These are phyloP conservation scores for Phytopythium litorale DNA, from an alignment of 352 stramenopile genomes.

Conservation along the genomic window DNA sequence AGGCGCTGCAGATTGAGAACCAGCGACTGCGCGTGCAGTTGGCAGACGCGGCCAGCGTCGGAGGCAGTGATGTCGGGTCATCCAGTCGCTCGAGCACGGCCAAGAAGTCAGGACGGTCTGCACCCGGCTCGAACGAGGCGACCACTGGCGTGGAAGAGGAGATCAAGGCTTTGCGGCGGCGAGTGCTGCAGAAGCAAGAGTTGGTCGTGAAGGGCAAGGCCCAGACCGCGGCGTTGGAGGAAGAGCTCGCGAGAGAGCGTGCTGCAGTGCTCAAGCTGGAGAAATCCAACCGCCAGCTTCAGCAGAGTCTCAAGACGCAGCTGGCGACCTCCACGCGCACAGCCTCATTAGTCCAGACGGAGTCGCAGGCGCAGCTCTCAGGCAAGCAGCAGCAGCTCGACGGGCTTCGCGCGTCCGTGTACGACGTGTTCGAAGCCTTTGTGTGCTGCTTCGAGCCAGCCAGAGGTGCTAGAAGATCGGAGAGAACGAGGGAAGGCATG, in stretches of 20 bases:
- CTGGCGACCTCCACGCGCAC: slow-evolving; percentile 1
- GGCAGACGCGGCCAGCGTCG: slow-evolving; percentile 11
- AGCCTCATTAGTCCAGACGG: slow-evolving; percentile 9
- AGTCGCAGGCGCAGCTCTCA: slow-evolving; percentile 13
- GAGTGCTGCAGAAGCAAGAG: slow-evolving; percentile 58
- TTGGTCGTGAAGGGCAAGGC: slow-evolving; percentile 38
- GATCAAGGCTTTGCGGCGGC: slow-evolving; percentile 36
- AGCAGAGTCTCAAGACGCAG: slow-evolving; percentile 13
- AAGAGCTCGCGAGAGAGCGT: slow-evolving; percentile 26
- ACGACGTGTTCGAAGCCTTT: slow-evolving; percentile 57
- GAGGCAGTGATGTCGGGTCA: background rate
- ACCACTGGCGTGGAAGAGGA: slow-evolving; percentile 20
- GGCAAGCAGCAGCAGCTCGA: slow-evolving; percentile 36
- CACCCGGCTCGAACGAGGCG: background rate
- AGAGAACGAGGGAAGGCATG: background rate
- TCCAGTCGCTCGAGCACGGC: background rate
- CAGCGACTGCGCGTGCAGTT: slow-evolving; percentile 22
- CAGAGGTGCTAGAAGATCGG: background rate
- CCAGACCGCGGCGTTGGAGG: slow-evolving; percentile 31
- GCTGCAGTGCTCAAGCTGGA: slow-evolving; percentile 33
- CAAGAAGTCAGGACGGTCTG: background rate
- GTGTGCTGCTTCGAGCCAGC: slow-evolving; percentile 20
- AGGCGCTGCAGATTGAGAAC: slow-evolving; percentile 35
- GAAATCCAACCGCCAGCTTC: slow-evolving; percentile 32
- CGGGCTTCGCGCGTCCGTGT: slow-evolving; percentile 49